A percentile compares a stretch with the other conserved stretches of the same genome.
Evolutionary conservation across 371 early-diverging fungal genomes (phyloP).

Genomic region (Sporodiniella umbellata): DNA sequence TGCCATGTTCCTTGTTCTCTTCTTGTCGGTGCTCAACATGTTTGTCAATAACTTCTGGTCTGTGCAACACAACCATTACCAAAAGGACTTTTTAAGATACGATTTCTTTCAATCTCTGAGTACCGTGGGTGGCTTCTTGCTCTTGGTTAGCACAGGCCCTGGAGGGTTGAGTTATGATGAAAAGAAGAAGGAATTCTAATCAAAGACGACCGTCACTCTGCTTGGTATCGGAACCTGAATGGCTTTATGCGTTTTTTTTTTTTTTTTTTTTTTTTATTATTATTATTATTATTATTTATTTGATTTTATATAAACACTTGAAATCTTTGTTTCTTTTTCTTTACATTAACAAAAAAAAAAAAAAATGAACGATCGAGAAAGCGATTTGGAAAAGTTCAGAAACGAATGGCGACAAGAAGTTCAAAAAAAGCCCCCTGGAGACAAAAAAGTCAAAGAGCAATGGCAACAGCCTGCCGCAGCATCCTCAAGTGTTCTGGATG

Average conservation of each 20-base stretch:
- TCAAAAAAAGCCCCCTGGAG: conserved; percentile 7
- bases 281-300: too few relatives aligned
- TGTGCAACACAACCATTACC: conserved; percentile 71
- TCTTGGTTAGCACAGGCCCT: conserved; percentile 90
- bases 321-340: not conserved
- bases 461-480: not conserved
- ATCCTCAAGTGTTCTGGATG: not conserved
- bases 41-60: conserved; percentile 97
- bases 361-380: conserved; percentile 4
- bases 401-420: conserved; percentile 48
- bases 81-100: conserved; percentile 93
- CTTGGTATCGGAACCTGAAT: too few relatives aligned
- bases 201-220: too few relatives aligned
- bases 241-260: too few relatives aligned
- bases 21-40: conserved; percentile 86
- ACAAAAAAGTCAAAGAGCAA: conserved; percentile 1
- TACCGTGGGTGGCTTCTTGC: conserved; percentile 93
- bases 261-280: too few relatives aligned
- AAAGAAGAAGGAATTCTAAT: conserved; percentile 93
- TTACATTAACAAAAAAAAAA: not conserved
- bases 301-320: too few relatives aligned
- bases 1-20: conserved; percentile 87
- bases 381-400: conserved; percentile 44
- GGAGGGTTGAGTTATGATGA: conserved; percentile 93
- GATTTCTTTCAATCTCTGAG: conserved; percentile 98